Evolutionary conservation across 495 filamentous ascomycete species (phyloP).

Genomic region (Penicillium riverlandense): DNA sequence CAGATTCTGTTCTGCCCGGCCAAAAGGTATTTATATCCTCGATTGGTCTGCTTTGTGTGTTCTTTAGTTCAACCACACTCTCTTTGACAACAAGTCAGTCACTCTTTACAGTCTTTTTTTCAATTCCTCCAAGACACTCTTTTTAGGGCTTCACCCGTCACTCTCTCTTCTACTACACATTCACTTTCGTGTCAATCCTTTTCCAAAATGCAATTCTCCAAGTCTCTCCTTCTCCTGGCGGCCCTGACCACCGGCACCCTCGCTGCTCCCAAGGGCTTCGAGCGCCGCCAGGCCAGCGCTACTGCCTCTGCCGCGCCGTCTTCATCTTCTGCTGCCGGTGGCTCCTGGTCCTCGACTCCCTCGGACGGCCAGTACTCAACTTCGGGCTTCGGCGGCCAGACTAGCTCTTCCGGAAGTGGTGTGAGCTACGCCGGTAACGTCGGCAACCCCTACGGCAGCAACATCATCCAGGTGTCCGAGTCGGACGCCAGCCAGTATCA

Average conservation of each 20-base stretch:
- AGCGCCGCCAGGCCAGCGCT: slow-evolving; percentile 19
- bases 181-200: slow-evolving; percentile 7
- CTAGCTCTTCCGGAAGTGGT: slow-evolving; percentile 17
- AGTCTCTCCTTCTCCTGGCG: slow-evolving; percentile 32
- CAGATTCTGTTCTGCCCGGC: slow-evolving; percentile 2
- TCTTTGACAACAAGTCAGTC: slow-evolving; percentile 12
- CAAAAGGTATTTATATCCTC: slow-evolving; percentile 14
- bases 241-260: slow-evolving; percentile 22
- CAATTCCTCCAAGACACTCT: slow-evolving; percentile 3
- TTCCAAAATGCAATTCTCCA: slow-evolving; percentile 29
- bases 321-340: slow-evolving; percentile 1
- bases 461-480: slow-evolving; percentile 38
- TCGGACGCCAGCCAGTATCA: slow-evolving; percentile 30
- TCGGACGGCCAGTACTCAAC: slow-evolving; percentile 17
- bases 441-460: slow-evolving; percentile 45
- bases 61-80: slow-evolving; percentile 5
- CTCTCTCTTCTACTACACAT: neutral
- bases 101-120: slow-evolving; percentile 12
- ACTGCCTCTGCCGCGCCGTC: slow-evolving; percentile 2
- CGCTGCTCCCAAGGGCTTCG: slow-evolving; percentile 14
- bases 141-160: neutral
- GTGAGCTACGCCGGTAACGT: slow-evolving; percentile 40
- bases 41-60: neutral
- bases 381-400: slow-evolving; percentile 24
- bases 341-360: slow-evolving; percentile 16